Conservation (phyloP, 83 land plant genomes). For the Larix sibirica region DNA sequence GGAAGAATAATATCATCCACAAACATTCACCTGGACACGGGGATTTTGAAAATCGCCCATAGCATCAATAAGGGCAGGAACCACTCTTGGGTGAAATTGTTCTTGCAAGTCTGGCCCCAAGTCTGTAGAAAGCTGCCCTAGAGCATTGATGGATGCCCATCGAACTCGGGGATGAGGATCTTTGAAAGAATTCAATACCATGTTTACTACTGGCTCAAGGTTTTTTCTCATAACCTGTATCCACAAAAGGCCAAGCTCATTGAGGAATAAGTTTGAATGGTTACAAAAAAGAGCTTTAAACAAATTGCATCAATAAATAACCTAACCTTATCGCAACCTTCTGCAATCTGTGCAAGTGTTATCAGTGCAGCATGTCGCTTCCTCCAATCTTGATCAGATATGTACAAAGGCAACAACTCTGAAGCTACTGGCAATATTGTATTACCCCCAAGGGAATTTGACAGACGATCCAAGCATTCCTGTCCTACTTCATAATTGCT, state of each 20-base stretch:
- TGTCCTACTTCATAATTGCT: slow-evolving; percentile 87
- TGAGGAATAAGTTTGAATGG: not conserved
- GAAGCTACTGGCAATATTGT: slow-evolving; percentile 90
- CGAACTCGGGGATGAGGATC: slow-evolving; percentile 54
- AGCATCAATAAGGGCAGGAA: slow-evolving; percentile 45
- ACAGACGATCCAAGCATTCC: slow-evolving; percentile 87
- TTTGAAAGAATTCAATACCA: slow-evolving; percentile 45
- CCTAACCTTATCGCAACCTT: slow-evolving; percentile 87
- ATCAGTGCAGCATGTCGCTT: slow-evolving; percentile 89
- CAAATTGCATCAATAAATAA: not conserved
- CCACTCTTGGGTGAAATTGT: slow-evolving; percentile 44
- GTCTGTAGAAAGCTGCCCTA: slow-evolving; percentile 57
- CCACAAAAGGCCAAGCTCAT: not conserved
- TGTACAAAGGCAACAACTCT: slow-evolving; percentile 69
- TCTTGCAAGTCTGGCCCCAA: slow-evolving; percentile 51
- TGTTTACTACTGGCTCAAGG: slow-evolving; percentile 44
- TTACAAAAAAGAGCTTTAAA: not conserved
- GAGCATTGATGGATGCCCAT: slow-evolving; percentile 62
- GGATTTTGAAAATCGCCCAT: slow-evolving; percentile 59
- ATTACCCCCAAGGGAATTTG: slow-evolving; percentile 90
- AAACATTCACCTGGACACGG: slow-evolving; percentile 41
- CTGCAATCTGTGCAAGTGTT: slow-evolving; percentile 91
- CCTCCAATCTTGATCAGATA: slow-evolving; percentile 90
- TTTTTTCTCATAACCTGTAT: slow-evolving; percentile 52
- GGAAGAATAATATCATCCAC: not conserved